Evolutionary conservation across 352 stramenopile genomes (phyloP), one percentile per base, ranked within the genome.

Genomic region (Pythium sukuiense): DNA sequence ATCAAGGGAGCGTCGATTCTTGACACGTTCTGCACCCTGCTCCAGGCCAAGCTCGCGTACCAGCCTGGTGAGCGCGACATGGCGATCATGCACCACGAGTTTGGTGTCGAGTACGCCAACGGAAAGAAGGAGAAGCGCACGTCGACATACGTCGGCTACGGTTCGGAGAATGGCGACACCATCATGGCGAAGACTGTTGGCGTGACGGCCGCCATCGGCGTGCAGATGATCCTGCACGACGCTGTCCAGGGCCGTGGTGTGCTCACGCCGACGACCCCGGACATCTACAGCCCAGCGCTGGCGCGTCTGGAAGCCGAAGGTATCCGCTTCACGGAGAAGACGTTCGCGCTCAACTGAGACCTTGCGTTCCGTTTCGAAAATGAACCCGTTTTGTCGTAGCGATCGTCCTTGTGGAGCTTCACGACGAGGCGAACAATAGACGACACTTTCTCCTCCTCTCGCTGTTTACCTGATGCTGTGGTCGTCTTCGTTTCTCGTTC

Each of bases 101-200:
- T 97, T 41, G 86, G 85, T 13, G 76, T 95, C 27, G 77, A 92
- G 50, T 92, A 89, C 57, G 69, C 79, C 41, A 84, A 95, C 55
- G 87, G 83, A 43, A 88, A 85, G 60, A 87, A 88, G 61, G 91
- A 98, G 76, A 87, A 77, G 64, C 89, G 96, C 37, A 92, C 84
- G 9, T 98, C 90, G 1, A 97, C 86, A 12, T 92, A 98, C 32
- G 84, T 98, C 32, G 88, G 94, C 5, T 98, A 98, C 69, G 96
- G 95, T 12, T 88, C 87, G 6, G 85, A 94, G 30, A 76, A 92
- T 7, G 84, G 91, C 7, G 94, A 97, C 75, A 98, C 92, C 2
- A 90, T 97, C 35, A 99, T 99, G 96, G 90, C 91, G 18, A 97
- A 97, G 75, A 98, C 95, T 11, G 96, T 99, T 29, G 96, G 96